Evolutionary conservation across 345 rosid species (phyloP), one percentile per base, ranked within the genome.

Genomic region (Syzygium aromaticum): DNA sequence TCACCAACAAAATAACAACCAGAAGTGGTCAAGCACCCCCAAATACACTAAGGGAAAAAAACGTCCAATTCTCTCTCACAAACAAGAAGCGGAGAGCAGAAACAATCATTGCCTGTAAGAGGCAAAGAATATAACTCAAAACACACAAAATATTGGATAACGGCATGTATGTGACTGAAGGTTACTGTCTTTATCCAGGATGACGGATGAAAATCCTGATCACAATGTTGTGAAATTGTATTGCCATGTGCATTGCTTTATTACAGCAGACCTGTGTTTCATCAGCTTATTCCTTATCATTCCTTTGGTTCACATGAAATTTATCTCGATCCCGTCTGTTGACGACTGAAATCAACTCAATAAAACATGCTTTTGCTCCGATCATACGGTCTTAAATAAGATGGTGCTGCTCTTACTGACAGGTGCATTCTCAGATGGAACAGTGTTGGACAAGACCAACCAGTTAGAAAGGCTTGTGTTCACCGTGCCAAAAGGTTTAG

Each of bases 391-490:
- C 27, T 21, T 38, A 49, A 73, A 73, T 5, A 73, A 86, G 51
- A 54, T 3, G 78, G 38, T 3, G 84, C 30, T 86, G 88, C 38
- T 22, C 51, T 73, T 85, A 38, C 49, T 19, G 43, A 73, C 49
- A 43, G 87, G 52, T 64, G 78, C 64, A 21, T 87, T 22, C 90
- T 52, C 82, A 53, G 85, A 84, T 51, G 85, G 86, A 23, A 86
- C 77, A 84, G 85, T 21, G 4, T 82, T 85, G 46, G 93, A 80
- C 28, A 90, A 89, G 56, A 85, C 90, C 87, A 97, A 63, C 99
- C 98, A 95, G 84, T 91, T 94, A 4, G 98, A 93, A 85, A 97
- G 96, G 91, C 98, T 97, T 52, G 93, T 90, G 86, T 97, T 93
- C 82, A 96, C 98, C 56, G 93, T 86, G 54, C 94, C 54, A 84